Base-by-base conservation (phyloP, 1,139 yeast genomes). In the Suhomyces wounanorum region DNA sequence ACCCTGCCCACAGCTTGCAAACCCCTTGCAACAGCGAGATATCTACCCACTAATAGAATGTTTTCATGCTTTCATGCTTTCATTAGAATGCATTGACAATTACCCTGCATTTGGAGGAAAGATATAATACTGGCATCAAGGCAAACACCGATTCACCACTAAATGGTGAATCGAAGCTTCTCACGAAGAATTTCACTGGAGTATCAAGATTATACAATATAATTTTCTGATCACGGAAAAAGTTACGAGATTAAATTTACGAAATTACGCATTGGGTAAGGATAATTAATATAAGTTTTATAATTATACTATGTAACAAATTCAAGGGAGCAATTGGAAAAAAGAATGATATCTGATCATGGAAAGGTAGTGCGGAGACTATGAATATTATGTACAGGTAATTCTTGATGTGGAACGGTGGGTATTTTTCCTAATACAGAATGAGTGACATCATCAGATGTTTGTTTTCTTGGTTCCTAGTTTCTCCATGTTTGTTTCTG, bases 21-120 rank as follows among this genome's bases (percentile, higher is more conserved):
- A 51, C 53, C 10, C 53, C 53, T 3, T 36, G 48, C 41, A 48
- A 43, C 37, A 51, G 53, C 39, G 43, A 30, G 41, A 35, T 33
- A 6, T 45, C 44, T 16, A 14, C 40, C 16, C n/a, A 23, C 13
- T 17, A 17, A 30, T 43, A 43, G 17, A 31, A 21, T 16, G 23
- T 21, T 21, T n/a, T n/a, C n/a, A n/a, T n/a, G n/a, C n/a, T n/a
- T n/a, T n/a, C n/a, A n/a, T n/a, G n/a, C n/a, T 4, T 21, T 21
- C 23, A 21, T 21, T 21, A 6, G 23, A 21, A 6, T 21, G 23
- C 6, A 21, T 21, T n/a, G n/a, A n/a, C n/a, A n/a, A n/a, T n/a
- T n/a, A n/a, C n/a, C n/a, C n/a, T n/a, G n/a, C n/a, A n/a, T n/a
- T n/a, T n/a, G n/a, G n/a, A n/a, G n/a, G n/a, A n/a, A n/a, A n/a